A percentile compares a stretch with the other conserved stretches of the same genome.
phyloP scores from a whole-genome alignment of 2,329 filamentous ascomycete species.

The Diaporthe eres region DNA sequence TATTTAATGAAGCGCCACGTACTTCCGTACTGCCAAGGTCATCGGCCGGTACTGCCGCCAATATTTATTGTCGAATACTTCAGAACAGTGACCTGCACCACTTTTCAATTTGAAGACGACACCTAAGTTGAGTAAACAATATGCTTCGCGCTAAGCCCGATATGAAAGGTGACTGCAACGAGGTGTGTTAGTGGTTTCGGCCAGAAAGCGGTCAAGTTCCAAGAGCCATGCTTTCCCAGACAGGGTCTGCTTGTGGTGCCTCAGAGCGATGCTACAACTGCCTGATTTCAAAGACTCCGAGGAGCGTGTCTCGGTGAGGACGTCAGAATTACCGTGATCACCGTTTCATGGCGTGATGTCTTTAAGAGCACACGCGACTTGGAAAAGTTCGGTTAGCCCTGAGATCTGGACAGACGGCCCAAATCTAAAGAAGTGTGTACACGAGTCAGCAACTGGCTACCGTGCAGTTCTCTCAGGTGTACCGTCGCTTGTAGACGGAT shows the following conservation, averaged over 20 bases:
- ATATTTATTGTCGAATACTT: not conserved
- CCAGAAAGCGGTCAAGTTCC: not conserved
- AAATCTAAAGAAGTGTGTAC: not conserved
- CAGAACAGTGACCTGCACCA: not conserved
- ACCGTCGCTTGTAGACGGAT: not conserved
- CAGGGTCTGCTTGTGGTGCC: not conserved
- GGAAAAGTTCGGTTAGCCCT: not conserved
- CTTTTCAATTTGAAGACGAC: not conserved
- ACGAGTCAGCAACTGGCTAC: conserved; percentile 17
- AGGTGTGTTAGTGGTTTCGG: not conserved
- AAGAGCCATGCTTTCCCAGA: not conserved
- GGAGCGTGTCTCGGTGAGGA: not conserved
- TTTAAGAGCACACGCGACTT: not conserved
- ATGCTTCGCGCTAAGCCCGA: not conserved
- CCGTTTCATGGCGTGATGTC: conserved; percentile 1
- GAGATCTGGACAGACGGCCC: not conserved
- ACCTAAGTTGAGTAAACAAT: not conserved
- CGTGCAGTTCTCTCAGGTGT: not conserved
- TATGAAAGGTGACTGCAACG: not conserved
- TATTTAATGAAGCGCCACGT: not conserved
- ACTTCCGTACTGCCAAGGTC: not conserved
- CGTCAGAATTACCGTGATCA: conserved; percentile 16
- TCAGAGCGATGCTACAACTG: not conserved
- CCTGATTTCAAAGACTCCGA: not conserved
- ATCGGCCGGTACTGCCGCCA: not conserved